A percentile compares a stretch with the other conserved stretches of the same genome.
Evolutionary conservation across 164 flowering plant species (phyloP).

Genomic region (Stephania cephalantha): DNA sequence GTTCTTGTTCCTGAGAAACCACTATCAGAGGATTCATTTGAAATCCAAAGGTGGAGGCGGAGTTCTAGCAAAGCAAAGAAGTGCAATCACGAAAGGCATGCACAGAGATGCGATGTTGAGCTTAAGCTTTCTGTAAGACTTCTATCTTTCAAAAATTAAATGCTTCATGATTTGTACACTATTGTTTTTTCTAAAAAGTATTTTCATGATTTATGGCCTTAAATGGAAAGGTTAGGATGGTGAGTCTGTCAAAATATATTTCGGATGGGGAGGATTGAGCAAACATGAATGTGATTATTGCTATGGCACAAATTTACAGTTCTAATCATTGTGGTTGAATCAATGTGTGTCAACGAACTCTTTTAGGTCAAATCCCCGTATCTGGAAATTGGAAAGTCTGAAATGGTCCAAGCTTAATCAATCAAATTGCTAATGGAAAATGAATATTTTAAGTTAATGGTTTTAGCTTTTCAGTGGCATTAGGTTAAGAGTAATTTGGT

Average conservation of each 20-base stretch:
- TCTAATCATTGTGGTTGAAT: neutral
- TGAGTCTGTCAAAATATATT: neutral
- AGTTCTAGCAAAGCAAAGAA: conserved; percentile 60
- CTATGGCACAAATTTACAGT: neutral
- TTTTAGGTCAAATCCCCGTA: neutral
- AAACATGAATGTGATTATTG: neutral
- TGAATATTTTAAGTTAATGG: neutral
- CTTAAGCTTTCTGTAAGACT: conserved; percentile 81
- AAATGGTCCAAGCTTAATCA: neutral
- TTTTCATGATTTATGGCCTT: neutral
- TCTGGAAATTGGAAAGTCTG: neutral
- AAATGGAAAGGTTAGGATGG: neutral
- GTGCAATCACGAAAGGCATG: conserved; percentile 75
- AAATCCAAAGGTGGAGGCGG: conserved; percentile 70
- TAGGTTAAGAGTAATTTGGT: neutral
- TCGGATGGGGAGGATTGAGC: neutral
- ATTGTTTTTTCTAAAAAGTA: too few species aligned
- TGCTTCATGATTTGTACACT: neutral
- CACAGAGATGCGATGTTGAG: conserved; percentile 80
- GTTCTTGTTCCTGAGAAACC: conserved; percentile 68
- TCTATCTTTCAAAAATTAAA: conserved; percentile 8
- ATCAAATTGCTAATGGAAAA: neutral
- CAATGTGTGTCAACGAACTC: neutral
- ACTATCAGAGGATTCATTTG: conserved; percentile 42
- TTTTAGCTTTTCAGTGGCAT: neutral